Conservation (phyloP, 306 rosid genomes). For the Hylodesmum podocarpum region DNA sequence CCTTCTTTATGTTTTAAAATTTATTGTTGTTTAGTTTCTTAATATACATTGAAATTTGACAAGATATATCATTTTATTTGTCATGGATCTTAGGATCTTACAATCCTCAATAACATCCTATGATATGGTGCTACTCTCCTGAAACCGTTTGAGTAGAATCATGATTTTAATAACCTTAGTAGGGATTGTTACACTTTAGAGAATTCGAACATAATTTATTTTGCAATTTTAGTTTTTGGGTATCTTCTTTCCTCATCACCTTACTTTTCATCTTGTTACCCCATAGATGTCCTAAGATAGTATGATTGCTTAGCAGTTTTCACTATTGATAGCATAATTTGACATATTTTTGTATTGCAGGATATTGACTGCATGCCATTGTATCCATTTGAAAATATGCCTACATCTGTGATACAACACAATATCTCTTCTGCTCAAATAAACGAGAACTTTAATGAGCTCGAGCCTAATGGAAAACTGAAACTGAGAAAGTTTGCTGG, state of each 20-base stretch:
- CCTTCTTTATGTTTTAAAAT: neutral
- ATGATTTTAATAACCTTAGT: neutral
- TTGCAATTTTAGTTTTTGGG: slow-evolving; percentile 4
- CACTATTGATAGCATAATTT: slow-evolving; percentile 23
- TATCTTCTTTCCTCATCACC: slow-evolving; percentile 20
- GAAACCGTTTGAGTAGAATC: neutral
- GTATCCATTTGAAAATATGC: slow-evolving; percentile 73
- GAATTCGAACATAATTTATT: slow-evolving; percentile 17
- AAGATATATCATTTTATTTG: neutral
- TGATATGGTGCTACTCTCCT: slow-evolving; percentile 16
- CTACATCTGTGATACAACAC: slow-evolving; percentile 60
- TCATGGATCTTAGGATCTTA: slow-evolving; percentile 8
- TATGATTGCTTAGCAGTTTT: neutral
- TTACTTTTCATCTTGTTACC: neutral
- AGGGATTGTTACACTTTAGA: slow-evolving; percentile 10
- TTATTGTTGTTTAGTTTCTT: neutral
- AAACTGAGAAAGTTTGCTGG: slow-evolving; percentile 53
- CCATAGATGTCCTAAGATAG: slow-evolving; percentile 5
- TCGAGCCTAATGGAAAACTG: slow-evolving; percentile 48
- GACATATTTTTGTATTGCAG: slow-evolving; percentile 47
- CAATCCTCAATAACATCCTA: neutral
- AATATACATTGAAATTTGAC: neutral
- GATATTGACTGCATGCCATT: slow-evolving; percentile 96
- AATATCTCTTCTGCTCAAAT: slow-evolving; percentile 37
- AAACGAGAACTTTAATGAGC: slow-evolving; percentile 51